These are phyloP conservation scores for Pelargonium fulgidum DNA, from an alignment of 441 rosid genomes.

Conservation along the genomic window DNA sequence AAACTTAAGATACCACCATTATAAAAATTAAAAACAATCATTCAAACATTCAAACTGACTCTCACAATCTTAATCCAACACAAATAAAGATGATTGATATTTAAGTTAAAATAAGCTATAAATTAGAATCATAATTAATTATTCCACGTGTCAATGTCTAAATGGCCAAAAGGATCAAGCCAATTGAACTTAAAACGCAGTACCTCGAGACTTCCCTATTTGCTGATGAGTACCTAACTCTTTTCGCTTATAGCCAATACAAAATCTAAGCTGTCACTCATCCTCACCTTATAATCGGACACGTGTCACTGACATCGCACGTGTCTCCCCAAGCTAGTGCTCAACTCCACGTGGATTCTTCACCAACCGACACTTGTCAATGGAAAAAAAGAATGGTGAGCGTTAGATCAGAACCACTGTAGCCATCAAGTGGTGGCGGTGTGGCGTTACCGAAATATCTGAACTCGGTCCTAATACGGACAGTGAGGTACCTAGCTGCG, in stretches of 20 bases:
- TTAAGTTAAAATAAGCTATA: background rate
- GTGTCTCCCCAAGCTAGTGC: background rate
- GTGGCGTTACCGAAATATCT: conserved; percentile 2
- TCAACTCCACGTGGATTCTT: background rate
- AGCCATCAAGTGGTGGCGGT: background rate
- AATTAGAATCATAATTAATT: background rate
- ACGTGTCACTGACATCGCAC: background rate
- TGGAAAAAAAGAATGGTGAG: background rate
- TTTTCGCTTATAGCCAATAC: background rate
- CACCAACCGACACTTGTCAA: background rate
- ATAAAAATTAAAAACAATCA: too few species aligned
- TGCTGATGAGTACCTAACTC: conserved; percentile 7
- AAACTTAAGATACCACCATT: too few species aligned
- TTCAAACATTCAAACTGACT: too few species aligned
- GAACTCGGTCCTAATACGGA: background rate
- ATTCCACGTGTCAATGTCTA: background rate
- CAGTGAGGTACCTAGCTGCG: background rate
- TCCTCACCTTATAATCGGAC: background rate
- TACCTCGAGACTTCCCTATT: background rate
- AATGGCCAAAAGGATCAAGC: background rate
- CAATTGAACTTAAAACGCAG: background rate
- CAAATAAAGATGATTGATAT: too few species aligned
- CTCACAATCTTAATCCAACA: too few species aligned
- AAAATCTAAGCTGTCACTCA: background rate
- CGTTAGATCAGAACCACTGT: background rate